phyloP scores from a whole-genome alignment of 192 early-diverging fungal species.

The Pilaira anomala region DNA sequence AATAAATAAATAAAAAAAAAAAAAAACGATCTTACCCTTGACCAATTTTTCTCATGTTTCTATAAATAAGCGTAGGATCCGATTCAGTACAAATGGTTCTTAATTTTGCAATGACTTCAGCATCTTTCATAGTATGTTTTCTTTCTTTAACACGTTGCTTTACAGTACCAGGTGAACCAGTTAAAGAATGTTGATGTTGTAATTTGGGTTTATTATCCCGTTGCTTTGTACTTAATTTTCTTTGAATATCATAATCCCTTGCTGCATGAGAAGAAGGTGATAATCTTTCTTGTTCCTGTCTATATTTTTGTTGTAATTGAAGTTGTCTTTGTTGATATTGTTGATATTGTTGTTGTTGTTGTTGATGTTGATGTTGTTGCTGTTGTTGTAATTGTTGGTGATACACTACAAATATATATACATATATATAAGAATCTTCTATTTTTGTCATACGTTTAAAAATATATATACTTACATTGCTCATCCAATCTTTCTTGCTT shows the following conservation, averaged over 20 bases:
- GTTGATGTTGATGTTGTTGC: not conserved
- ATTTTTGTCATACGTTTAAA: no score
- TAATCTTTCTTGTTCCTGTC: not conserved
- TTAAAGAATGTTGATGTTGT: constrained; percentile 8
- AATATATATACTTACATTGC: no score
- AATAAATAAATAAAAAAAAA: not conserved
- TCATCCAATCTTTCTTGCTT: no score
- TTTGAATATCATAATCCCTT: constrained; percentile 24
- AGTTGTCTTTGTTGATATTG: not conserved
- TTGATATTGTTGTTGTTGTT: not conserved
- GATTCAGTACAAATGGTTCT: constrained; percentile 86
- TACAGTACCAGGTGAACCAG: constrained; percentile 32
- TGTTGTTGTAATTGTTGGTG: not conserved
- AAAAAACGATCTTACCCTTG: constrained; percentile 45
- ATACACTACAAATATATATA: not conserved
- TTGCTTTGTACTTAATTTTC: constrained; percentile 27
- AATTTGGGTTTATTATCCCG: constrained; percentile 26
- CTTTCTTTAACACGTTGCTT: constrained; percentile 28
- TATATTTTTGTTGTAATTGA: not conserved
- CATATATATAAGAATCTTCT: no score
- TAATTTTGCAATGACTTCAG: constrained; percentile 84
- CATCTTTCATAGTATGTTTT: constrained; percentile 37
- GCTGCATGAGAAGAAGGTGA: constrained; percentile 22
- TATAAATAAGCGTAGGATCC: constrained; percentile 72
- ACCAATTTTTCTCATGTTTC: constrained; percentile 41